A percentile compares a stretch with the other conserved stretches of the same genome.
Conservation (phyloP, 2,329 filamentous ascomycete genomes). For the Sclerotinia minor region DNA sequence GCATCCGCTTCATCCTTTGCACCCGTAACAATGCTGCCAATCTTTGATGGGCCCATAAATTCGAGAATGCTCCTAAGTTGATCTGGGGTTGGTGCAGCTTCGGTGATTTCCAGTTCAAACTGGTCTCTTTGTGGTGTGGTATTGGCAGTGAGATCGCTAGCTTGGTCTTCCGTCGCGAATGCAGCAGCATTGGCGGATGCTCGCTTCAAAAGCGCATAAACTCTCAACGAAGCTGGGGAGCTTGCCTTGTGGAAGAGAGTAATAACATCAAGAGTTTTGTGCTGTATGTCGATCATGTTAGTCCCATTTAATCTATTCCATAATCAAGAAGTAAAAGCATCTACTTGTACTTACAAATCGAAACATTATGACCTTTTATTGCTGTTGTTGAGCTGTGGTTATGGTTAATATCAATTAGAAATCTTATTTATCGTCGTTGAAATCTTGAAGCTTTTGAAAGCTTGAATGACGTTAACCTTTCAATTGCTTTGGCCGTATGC, state of each 20-base stretch:
- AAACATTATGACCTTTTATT: conserved; percentile 40
- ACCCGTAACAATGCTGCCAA: conserved; percentile 68
- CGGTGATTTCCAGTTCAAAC: conserved; percentile 86
- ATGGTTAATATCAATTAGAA: background rate
- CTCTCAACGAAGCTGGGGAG: conserved; percentile 69
- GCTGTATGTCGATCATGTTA: conserved; percentile 47
- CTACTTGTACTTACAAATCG: conserved; percentile 38
- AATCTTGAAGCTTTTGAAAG: conserved; percentile 1
- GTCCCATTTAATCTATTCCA: conserved; percentile 11
- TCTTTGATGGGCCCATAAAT: conserved; percentile 67
- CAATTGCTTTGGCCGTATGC: background rate
- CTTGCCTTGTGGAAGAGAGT: conserved; percentile 92
- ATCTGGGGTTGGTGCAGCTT: conserved; percentile 74
- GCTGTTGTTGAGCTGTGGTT: conserved; percentile 23
- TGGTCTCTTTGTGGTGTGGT: conserved; percentile 55
- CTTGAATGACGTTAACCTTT: conserved; percentile 12
- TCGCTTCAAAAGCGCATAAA: conserved; percentile 77
- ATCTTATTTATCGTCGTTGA: background rate
- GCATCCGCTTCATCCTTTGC: conserved; percentile 76
- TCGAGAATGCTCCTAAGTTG: conserved; percentile 83
- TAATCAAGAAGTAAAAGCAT: background rate
- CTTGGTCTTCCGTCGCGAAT: conserved; percentile 72
- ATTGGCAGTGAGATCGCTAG: conserved; percentile 64
- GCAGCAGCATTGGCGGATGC: conserved; percentile 67
- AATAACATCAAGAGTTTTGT: conserved; percentile 83